Evolutionary conservation across 192 early-diverging fungal species (phyloP).

Genomic region (Backusella australiensis): DNA sequence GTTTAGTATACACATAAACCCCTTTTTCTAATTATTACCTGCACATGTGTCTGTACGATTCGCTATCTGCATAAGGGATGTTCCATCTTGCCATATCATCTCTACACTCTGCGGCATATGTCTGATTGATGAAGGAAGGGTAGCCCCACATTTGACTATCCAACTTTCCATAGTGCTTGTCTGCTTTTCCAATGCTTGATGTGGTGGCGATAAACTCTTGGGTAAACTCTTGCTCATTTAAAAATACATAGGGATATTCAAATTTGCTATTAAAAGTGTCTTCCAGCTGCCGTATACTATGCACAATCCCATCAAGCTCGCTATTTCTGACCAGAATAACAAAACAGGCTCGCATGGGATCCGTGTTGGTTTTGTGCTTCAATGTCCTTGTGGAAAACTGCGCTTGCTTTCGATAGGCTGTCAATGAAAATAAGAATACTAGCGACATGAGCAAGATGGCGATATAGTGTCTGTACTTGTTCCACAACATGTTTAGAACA

Average conservation of each 20-base stretch:
- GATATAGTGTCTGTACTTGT: background rate
- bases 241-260: conserved; percentile 87
- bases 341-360: conserved; percentile 33
- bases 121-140: conserved; percentile 74
- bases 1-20: background rate
- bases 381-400: too few species aligned
- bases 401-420: background rate
- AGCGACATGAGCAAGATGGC: background rate
- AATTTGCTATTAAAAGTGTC: conserved; percentile 75
- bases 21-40: conserved; percentile 35
- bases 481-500: background rate
- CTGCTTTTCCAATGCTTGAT: conserved; percentile 47
- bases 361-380: background rate
- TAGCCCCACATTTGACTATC: conserved; percentile 71
- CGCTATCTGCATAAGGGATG: conserved; percentile 62
- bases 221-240: conserved; percentile 79
- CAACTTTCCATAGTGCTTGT: conserved; percentile 58
- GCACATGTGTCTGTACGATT: conserved; percentile 79
- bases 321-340: conserved; percentile 68
- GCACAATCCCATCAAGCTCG: conserved; percentile 58
- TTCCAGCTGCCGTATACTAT: conserved; percentile 69
- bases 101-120: conserved; percentile 50
- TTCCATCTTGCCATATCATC: conserved; percentile 47
- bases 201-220: conserved; percentile 62
- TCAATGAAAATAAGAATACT: background rate